phyloP scores from a whole-genome alignment of 306 rosid genomes.

The Inga oerstediana region DNA sequence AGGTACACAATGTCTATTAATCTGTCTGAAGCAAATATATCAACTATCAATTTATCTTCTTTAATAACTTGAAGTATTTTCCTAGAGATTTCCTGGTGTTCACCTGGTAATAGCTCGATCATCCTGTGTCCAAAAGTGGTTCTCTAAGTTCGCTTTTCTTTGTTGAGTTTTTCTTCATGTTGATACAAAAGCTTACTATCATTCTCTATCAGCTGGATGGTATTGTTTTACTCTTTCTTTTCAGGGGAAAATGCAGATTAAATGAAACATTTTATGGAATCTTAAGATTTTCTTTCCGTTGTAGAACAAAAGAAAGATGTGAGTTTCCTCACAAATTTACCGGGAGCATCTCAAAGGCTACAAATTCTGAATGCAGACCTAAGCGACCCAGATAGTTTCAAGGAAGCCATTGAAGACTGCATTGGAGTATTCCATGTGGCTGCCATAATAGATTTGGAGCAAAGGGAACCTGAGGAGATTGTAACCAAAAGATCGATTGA shows the following conservation, averaged over 20 bases:
- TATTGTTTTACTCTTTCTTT: background rate
- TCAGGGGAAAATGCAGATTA: background rate
- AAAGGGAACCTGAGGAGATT: constrained; percentile 45
- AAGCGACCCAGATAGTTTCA: constrained; percentile 51
- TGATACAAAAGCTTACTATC: background rate
- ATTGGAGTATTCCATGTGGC: constrained; percentile 64
- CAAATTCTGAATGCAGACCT: constrained; percentile 55
- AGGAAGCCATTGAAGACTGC: constrained; percentile 56
- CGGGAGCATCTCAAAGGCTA: constrained; percentile 56
- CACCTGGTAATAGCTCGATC: background rate
- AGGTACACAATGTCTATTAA: background rate
- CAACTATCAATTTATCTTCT: background rate
- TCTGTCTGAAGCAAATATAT: background rate
- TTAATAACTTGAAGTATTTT: background rate
- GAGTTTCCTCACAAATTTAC: constrained; percentile 53
- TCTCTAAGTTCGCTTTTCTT: background rate
- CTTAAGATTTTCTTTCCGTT: background rate
- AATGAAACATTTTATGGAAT: background rate
- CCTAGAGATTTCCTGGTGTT: background rate
- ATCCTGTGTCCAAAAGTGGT: background rate
- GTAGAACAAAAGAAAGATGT: constrained; percentile 44
- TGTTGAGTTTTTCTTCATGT: background rate
- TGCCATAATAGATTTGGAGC: constrained; percentile 30
- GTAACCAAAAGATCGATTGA: constrained; percentile 51
- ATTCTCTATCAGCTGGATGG: background rate